Base-by-base conservation (phyloP, 2,329 filamentous ascomycete species). In the Cladosporium sphaerospermum region DNA sequence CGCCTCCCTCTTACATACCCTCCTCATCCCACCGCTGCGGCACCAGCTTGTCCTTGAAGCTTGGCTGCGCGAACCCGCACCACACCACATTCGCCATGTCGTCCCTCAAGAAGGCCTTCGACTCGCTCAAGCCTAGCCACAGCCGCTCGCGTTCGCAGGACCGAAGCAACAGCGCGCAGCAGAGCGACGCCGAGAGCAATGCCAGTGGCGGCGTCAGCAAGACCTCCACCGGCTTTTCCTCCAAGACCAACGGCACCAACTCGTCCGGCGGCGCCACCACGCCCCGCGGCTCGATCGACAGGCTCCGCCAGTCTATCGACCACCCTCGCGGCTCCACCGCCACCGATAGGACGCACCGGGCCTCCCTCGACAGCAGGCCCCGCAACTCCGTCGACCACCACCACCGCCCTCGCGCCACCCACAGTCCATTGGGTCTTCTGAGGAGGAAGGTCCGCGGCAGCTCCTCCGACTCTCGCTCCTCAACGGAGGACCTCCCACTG, bases 21-120 rank as follows among this genome's bases (percentile, higher is more conserved):
- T 47, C 44, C 36, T 13, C 44, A 28, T 53, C 36, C 23, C 36
- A 46, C 34, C 6, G 18, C 41, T 14, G 16, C 31, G 33, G 37
- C 34, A 33, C 23, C 47, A 36, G 48, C 48, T 51, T 51, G 13
- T 36, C 23, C 10, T 34, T 23, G 18, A 51, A 51, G 48, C 48
- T 51, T 44, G 40, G 16, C 40, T 39, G 36, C 36, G 36, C 36
- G 36, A 11, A 23, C 18, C 18, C 19, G n/a, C 28, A 48, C 45
- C 34, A 5, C 40, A 18, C 14, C 14, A 23, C 39, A 49, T 44
- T 6, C 33, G 14, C 28, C 37, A 67, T 67, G 65, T 61, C 64
- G 9, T 71, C 73, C 50, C 70, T 76, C 59, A 76, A 75, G 61
- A 75, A 75, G 62, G 73, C 71, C 28, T 64, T 76, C 62, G 67